phyloP scores from a whole-genome alignment of 495 filamentous ascomycete species.

The Penicillium malachiteum region DNA sequence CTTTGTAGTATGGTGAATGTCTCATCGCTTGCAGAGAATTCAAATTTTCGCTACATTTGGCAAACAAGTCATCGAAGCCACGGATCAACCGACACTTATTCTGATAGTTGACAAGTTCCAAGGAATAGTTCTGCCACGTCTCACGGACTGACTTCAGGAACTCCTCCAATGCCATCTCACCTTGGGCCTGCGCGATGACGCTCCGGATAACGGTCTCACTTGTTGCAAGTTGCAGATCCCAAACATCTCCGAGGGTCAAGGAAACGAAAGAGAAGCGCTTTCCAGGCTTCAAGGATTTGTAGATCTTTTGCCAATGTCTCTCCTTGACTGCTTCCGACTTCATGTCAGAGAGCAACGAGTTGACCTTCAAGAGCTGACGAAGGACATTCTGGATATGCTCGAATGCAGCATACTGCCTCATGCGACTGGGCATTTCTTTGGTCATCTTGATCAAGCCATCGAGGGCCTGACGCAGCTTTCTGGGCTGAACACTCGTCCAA shows the following conservation, averaged over 20 bases:
- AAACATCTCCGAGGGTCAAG: constrained; percentile 93
- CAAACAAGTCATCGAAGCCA: constrained; percentile 97
- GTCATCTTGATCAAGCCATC: constrained; percentile 95
- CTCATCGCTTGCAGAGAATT: constrained; percentile 98
- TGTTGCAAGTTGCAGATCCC: constrained; percentile 87
- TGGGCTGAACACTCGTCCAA: constrained; percentile 90
- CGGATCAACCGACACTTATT: constrained; percentile 96
- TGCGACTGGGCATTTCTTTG: constrained; percentile 98
- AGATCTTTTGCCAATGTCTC: constrained; percentile 95
- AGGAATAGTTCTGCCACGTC: constrained; percentile 89
- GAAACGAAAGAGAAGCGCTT: constrained; percentile 90
- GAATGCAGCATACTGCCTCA: constrained; percentile 98
- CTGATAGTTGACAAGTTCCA: constrained; percentile 95
- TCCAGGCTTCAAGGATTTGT: constrained; percentile 86
- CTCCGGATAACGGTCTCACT: constrained; percentile 85
- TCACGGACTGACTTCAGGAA: constrained; percentile 97
- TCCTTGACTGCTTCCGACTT: constrained; percentile 97
- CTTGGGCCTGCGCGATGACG: constrained; percentile 93
- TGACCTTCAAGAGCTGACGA: constrained; percentile 85
- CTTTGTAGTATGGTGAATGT: constrained; percentile 97
- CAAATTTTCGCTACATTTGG: constrained; percentile 96
- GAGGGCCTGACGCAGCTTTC: constrained; percentile 84
- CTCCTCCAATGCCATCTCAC: constrained; percentile 97
- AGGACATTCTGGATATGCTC: constrained; percentile 93
- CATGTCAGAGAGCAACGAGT: constrained; percentile 80